phyloP scores from a whole-genome alignment of 805 yeast genomes.

The Zygosaccharomyces rouxii region DNA sequence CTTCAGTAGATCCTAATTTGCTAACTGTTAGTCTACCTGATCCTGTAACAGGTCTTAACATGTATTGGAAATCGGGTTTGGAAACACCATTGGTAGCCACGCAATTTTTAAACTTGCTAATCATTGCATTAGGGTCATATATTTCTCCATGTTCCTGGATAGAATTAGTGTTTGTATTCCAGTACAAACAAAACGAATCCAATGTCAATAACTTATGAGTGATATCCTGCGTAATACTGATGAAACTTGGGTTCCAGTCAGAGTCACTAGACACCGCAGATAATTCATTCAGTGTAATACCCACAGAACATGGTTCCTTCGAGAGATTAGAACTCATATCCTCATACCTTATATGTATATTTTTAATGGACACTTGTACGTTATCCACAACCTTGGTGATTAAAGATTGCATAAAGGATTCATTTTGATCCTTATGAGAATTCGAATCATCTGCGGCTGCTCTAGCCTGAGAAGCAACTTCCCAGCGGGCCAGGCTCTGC shows the following conservation, averaged over 20 bases:
- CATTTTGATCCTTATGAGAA: slow-evolving; percentile 51
- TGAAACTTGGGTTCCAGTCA: slow-evolving; percentile 80
- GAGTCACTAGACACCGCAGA: slow-evolving; percentile 89
- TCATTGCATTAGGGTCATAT: slow-evolving; percentile 12
- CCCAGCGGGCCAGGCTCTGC: slow-evolving; percentile 62
- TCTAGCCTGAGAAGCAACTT: slow-evolving; percentile 45
- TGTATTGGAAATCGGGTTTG: slow-evolving; percentile 44
- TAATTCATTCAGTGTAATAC: slow-evolving; percentile 75
- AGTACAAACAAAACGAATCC: slow-evolving; percentile 70
- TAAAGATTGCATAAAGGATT: slow-evolving; percentile 80
- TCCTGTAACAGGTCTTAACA: slow-evolving; percentile 86
- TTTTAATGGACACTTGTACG: slow-evolving; percentile 82
- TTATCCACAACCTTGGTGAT: slow-evolving; percentile 90
- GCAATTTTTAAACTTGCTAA: slow-evolving; percentile 45
- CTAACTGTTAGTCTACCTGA: slow-evolving; percentile 75
- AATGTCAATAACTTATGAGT: slow-evolving; percentile 76
- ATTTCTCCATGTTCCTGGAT: slow-evolving; percentile 50
- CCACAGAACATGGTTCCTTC: slow-evolving; percentile 72
- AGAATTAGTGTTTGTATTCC: slow-evolving; percentile 65
- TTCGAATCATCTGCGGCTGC: slow-evolving; percentile 33
- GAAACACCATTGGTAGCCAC: slow-evolving; percentile 37
- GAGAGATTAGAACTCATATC: slow-evolving; percentile 67
- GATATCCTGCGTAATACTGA: slow-evolving; percentile 59
- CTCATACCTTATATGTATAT: slow-evolving; percentile 89
- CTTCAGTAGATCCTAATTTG: slow-evolving; percentile 69